phyloP scores from a whole-genome alignment of 176 grass and related monocot species.

The Neostapfia colusana region DNA sequence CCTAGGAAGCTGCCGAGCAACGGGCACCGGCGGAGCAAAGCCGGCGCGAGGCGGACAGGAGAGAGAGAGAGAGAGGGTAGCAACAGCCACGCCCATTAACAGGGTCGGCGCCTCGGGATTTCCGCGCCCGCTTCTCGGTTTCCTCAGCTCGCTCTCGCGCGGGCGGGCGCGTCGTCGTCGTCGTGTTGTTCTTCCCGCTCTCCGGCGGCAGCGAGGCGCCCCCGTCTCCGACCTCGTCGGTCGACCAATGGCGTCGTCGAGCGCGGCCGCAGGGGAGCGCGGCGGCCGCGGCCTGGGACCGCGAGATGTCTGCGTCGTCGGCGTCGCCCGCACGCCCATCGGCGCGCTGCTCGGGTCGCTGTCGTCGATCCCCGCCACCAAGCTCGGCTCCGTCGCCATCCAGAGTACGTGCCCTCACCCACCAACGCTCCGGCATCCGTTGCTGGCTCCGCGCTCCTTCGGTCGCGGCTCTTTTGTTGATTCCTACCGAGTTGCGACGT shows the following conservation, averaged over 20 bases:
- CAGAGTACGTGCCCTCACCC: conserved; percentile 44
- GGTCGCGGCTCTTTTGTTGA: background rate
- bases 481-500: background rate
- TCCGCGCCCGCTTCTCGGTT: background rate
- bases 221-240: background rate
- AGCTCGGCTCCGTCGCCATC: conserved; percentile 80
- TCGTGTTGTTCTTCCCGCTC: no score
- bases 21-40: background rate
- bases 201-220: background rate
- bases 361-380: conserved; percentile 80
- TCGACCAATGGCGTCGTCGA: conserved; percentile 34
- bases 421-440: background rate
- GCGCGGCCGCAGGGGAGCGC: background rate
- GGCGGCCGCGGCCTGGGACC: conserved; percentile 1
- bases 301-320: conserved; percentile 75
- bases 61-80: background rate
- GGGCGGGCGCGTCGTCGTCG: background rate
- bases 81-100: background rate
- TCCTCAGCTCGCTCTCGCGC: background rate
- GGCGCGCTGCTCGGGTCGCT: conserved; percentile 81
- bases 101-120: background rate
- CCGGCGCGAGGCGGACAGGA: background rate
- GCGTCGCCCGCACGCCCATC: conserved; percentile 85
- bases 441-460: background rate
- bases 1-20: background rate